Conservation (phyloP, 768 basidiomycete species). For the Rhodotorula babjevae region DNA sequence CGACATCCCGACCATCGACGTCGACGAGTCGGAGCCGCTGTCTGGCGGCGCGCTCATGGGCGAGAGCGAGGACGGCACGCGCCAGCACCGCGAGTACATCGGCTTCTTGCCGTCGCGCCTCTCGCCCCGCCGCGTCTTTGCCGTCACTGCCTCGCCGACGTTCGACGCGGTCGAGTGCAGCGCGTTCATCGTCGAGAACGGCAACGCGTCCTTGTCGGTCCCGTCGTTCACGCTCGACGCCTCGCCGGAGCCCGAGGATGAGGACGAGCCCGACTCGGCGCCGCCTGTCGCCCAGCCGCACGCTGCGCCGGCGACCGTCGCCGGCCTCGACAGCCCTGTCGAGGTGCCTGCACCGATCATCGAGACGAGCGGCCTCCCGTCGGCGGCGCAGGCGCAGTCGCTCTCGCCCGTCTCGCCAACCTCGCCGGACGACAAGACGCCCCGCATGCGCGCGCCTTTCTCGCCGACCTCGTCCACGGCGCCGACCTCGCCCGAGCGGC, state of each 20-base stretch:
- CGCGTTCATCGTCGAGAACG: neutral
- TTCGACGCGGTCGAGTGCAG: neutral
- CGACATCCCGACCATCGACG: conserved; percentile 14
- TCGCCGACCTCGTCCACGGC: neutral
- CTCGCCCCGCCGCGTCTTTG: neutral
- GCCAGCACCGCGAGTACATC: conserved; percentile 12
- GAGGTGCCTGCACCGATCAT: neutral
- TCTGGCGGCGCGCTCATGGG: neutral
- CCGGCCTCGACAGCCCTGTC: neutral
- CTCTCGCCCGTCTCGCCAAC: neutral
- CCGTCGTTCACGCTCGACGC: neutral
- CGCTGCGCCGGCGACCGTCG: neutral
- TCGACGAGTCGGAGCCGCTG: conserved; percentile 14
- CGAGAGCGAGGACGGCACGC: neutral
- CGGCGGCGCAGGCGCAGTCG: neutral
- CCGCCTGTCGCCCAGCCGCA: neutral
- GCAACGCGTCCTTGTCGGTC: neutral
- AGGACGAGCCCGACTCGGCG: neutral
- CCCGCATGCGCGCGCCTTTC: neutral
- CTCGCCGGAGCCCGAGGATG: neutral
- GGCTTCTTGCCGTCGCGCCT: conserved; percentile 30
- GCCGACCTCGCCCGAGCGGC: neutral
- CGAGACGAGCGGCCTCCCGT: neutral
- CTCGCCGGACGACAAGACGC: neutral
- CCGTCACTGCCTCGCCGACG: neutral